Conservation (phyloP, 108 stramenopile genomes). For the Discostella pseudostelligera region DNA sequence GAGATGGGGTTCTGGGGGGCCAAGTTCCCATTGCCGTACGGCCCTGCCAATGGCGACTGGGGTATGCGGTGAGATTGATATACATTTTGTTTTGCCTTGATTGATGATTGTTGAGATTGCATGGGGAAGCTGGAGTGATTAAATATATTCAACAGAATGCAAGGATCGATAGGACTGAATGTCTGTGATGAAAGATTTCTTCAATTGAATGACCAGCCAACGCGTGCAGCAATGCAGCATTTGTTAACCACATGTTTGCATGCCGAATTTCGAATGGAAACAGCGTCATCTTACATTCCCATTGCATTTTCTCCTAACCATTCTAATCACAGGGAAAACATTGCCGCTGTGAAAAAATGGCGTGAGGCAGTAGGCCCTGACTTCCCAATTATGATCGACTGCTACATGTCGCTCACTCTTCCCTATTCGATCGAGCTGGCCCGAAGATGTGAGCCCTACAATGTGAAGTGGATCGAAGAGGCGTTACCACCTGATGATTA, state of each 20-base stretch:
- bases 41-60: conserved; percentile 57
- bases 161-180: conserved; percentile 51
- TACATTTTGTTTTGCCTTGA: conserved; percentile 1
- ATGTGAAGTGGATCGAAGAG: conserved; percentile 75
- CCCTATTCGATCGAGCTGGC: conserved; percentile 67
- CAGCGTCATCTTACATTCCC: neutral
- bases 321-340: conserved; percentile 39
- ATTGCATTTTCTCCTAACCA: neutral
- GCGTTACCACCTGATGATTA: conserved; percentile 63
- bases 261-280: too few relatives aligned
- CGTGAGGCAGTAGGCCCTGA: conserved; percentile 62
- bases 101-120: neutral
- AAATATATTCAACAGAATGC: conserved; percentile 21
- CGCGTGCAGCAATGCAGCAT: neutral
- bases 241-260: neutral
- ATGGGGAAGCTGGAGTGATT: conserved; percentile 28
- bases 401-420: conserved; percentile 64
- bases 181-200: conserved; percentile 27
- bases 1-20: conserved; percentile 64
- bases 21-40: conserved; percentile 67
- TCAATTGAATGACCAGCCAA: conserved; percentile 22
- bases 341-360: conserved; percentile 55
- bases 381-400: conserved; percentile 67
- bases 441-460: conserved; percentile 50
- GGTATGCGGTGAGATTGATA: conserved; percentile 48